Percentiles rank a stretch among this genome's conserved stretches.
phyloP scores from a whole-genome alignment of 306 rosid genomes.

The Vachellia pachyceras region DNA sequence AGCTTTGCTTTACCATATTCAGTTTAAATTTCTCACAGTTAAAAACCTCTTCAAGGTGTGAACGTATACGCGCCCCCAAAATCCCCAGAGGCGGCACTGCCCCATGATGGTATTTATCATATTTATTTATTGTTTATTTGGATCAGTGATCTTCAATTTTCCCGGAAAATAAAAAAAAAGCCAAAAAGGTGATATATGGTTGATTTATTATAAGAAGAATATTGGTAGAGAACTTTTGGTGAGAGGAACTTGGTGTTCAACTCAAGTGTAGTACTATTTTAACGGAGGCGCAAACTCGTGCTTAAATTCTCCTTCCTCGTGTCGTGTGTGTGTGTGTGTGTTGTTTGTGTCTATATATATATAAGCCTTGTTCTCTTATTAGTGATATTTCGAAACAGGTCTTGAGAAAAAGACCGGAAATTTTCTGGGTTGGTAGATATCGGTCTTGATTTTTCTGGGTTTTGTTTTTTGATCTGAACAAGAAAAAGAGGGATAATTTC shows the following conservation, averaged over 20 bases:
- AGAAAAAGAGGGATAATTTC: background rate
- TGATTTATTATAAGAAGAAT: background rate
- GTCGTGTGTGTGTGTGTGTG: background rate
- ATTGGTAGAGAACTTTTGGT: background rate
- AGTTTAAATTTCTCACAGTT: slow-evolving; percentile 24
- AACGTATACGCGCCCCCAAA: slow-evolving; percentile 17
- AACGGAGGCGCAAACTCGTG: background rate
- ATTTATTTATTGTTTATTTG: background rate
- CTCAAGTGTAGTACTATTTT: background rate
- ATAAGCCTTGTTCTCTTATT: slow-evolving; percentile 1
- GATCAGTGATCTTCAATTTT: background rate
- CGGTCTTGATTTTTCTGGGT: background rate
- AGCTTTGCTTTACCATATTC: background rate
- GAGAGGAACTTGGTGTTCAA: background rate
- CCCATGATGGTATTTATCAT: background rate
- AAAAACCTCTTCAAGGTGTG: background rate
- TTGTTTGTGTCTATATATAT: no score
- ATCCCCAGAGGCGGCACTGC: slow-evolving; percentile 26
- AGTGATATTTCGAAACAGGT: background rate
- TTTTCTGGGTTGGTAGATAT: background rate
- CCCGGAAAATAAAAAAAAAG: background rate
- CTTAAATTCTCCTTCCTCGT: background rate
- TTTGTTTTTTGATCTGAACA: background rate
- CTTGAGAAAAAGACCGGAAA: background rate
- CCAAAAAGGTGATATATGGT: no score